These are phyloP conservation scores for Breviolum minutum DNA, from an alignment of 73 alveolate genomes.

Conservation along the genomic window DNA sequence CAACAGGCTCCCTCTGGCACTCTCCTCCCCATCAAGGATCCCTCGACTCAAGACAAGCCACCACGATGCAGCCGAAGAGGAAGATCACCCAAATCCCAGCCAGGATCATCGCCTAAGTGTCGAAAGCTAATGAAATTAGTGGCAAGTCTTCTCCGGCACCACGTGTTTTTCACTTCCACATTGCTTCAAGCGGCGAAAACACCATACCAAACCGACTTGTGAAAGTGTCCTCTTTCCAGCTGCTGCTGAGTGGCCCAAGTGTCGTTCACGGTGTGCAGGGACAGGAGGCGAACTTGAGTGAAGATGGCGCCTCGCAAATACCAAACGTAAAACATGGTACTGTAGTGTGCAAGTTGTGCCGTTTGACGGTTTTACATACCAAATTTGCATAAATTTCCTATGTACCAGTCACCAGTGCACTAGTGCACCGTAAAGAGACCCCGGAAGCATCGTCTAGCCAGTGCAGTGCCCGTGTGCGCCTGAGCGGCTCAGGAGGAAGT, in stretches of 20 bases:
- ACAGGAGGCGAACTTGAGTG: conserved; percentile 71
- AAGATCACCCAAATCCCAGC: conserved; percentile 42
- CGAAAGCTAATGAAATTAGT: not conserved
- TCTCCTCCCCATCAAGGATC: no score
- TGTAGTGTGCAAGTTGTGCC: not conserved
- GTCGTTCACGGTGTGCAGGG: conserved; percentile 66
- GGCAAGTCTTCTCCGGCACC: not conserved
- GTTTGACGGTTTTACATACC: no score
- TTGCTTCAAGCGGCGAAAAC: no score
- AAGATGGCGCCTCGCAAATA: conserved; percentile 44
- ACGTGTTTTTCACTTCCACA: not conserved
- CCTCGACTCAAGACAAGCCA: not conserved
- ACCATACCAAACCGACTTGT: not conserved
- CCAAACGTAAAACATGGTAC: not conserved
- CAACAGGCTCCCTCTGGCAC: no score
- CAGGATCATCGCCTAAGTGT: conserved; percentile 18
- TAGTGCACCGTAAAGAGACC: not conserved
- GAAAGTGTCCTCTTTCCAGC: not conserved
- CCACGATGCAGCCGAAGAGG: conserved; percentile 52
- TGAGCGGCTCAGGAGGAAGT: conserved; percentile 80
- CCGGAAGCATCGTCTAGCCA: not conserved
- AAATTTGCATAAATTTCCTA: no score
- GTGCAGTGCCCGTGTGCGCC: not conserved
- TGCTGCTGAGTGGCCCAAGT: conserved; percentile 2
- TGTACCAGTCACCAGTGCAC: not conserved